phyloP scores from a whole-genome alignment of 208 protist genomes.

The Crithidia brevicula region DNA sequence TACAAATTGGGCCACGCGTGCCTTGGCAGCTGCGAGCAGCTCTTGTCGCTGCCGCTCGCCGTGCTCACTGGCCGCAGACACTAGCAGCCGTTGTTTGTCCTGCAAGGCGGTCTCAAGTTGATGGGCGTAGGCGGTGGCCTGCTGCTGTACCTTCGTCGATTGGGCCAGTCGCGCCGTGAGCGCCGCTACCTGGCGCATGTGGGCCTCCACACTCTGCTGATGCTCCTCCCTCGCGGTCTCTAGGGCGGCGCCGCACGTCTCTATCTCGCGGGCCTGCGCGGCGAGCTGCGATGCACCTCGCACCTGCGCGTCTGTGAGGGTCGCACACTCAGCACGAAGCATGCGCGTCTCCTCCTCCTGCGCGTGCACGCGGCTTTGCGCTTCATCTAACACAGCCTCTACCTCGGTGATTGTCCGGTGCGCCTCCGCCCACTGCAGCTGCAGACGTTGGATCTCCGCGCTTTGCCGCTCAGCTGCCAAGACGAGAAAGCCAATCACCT shows the following conservation, averaged over 20 bases:
- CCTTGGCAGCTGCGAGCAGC: conserved; percentile 5
- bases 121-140: conserved; percentile 7
- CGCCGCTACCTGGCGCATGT: conserved; percentile 5
- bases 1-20: conserved; percentile 10
- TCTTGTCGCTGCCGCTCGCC: conserved; percentile 4
- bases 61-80: background rate
- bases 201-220: background rate
- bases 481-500: conserved; percentile 25
- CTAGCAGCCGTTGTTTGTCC: conserved; percentile 10
- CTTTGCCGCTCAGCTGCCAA: conserved; percentile 23
- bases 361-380: background rate
- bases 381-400: conserved; percentile 17
- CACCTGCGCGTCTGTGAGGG: conserved; percentile 13
- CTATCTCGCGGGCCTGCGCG: background rate
- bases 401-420: conserved; percentile 15
- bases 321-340: conserved; percentile 16
- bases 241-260: background rate
- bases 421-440: conserved; percentile 23
- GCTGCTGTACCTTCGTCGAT: conserved; percentile 25
- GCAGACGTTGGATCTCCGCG: background rate
- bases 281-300: background rate
- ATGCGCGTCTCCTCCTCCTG: conserved; percentile 6
- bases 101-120: conserved; percentile 22
- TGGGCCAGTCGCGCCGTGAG: conserved; percentile 22
- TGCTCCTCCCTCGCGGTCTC: conserved; percentile 3